Evolutionary conservation across 768 basidiomycete species (phyloP).

Genomic region (Hygrophorus russula): DNA sequence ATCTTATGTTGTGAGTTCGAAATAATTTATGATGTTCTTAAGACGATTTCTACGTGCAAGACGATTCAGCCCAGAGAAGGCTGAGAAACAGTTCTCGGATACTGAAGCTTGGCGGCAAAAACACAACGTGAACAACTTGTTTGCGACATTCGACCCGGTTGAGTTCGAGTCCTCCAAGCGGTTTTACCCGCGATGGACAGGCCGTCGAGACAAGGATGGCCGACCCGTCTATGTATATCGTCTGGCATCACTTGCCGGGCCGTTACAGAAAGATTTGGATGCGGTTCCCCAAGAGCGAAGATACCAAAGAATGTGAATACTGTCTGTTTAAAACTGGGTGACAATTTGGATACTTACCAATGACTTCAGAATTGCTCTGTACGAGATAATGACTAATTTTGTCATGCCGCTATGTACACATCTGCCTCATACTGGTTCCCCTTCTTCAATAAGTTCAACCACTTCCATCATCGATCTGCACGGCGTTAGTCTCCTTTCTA

Average conservation of each 20-base stretch:
- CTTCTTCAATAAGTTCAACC: slow-evolving; percentile 48
- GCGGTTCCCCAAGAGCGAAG: slow-evolving; percentile 40
- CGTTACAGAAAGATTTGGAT: slow-evolving; percentile 50
- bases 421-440: slow-evolving; percentile 39
- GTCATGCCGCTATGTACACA: slow-evolving; percentile 50
- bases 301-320: slow-evolving; percentile 61
- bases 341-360: background rate
- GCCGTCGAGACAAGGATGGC: slow-evolving; percentile 67
- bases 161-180: slow-evolving; percentile 51
- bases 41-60: slow-evolving; percentile 83
- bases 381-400: slow-evolving; percentile 59
- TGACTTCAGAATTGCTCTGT: slow-evolving; percentile 41
- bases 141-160: slow-evolving; percentile 39
- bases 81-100: slow-evolving; percentile 59
- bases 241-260: slow-evolving; percentile 41
- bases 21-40: slow-evolving; percentile 1
- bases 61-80: slow-evolving; percentile 48
- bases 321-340: background rate
- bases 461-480: slow-evolving; percentile 68
- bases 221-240: slow-evolving; percentile 70
- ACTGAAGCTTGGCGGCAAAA: slow-evolving; percentile 59
- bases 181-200: slow-evolving; percentile 78
- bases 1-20: slow-evolving; percentile 21
- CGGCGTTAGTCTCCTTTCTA: slow-evolving; percentile 42
- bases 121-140: slow-evolving; percentile 53